Base-by-base conservation (phyloP, 495 filamentous ascomycete genomes). In the Lasiosphaeris hirsuta region DNA sequence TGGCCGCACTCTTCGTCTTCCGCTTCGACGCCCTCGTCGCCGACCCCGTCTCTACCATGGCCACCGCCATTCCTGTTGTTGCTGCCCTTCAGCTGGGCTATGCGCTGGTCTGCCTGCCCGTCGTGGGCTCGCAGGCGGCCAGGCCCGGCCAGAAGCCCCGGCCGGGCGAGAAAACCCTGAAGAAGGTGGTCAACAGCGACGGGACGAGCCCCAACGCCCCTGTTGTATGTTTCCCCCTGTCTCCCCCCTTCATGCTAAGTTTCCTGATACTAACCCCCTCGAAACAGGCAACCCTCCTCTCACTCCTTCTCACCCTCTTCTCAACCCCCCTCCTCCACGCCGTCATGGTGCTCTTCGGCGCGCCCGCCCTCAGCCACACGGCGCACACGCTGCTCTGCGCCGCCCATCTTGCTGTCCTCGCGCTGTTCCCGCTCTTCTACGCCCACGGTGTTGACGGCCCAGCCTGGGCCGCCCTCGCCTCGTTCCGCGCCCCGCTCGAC, bases 281-380 rank as follows among this genome's bases (percentile, higher is more conserved):
- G 34, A 54, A 61, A 47, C 58, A 96, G 91, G 79, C 80, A 5
- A 67, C 71, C 0, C 64, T 88, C 50, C 75, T 91, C 11, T 81
- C 87, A 39, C 69, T 87, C 56, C 67, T 89, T 39, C 77, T 96
- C 51, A 70, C 82, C 17, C 40, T 70, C 45, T 52, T 79, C 35
- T 80, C 82, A 13, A 81, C 83, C 0, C 86, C 86, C 18, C 64
- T 83, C 44, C 74, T 95, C 33, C 75, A 85, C 60, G 69, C 80
- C 53, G 66, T 85, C 18, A 78, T 95, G 60, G 78, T 97, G 65
- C 84, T 96, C 51, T 93, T 97, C 72, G 95, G 94, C 57, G 94
- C 93, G 11, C 94, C 94, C 0, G 69, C 94, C 51, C 91, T 90
- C 14, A 92, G 91, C 0, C 92, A 96, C 67, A 75, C 88, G 51